Evolutionary conservation across 2,329 filamentous ascomycete species (phyloP), one percentile per base, ranked within the genome.

Genomic region (Scedosporium apiospermum): DNA sequence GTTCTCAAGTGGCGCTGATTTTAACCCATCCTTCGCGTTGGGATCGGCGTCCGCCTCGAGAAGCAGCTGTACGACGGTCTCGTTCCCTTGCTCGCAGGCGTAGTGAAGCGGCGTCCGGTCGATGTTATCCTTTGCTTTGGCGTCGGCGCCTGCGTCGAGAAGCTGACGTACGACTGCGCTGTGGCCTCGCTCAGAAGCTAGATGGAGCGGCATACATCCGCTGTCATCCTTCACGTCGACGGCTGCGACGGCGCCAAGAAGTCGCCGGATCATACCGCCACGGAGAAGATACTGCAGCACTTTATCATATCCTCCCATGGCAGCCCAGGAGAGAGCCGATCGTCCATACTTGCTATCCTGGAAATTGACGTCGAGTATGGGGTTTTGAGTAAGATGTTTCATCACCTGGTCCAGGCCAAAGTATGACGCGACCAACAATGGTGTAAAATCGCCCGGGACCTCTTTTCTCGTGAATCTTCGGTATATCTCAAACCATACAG

Each of bases 171-270:
- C 30, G 30, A 34, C 30, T 9, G 30, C 30, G 30, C 30, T 34
- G 23, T 60, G 21, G 38, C 58, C 58, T 14, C 26, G 3, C 38
- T 16, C 6, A 6, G 21, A 23, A 34, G 58, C 58, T 12, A 16
- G 30, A 5, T 26, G n/a, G 14, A 60, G 27, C 14, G 58, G 18
- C 23, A 27, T 60, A 12, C 21, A 21, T 26, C 53, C 53, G n/a
- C 9, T 14, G 6, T 30, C 9, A 44, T 38, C 16, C 53, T 59
- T 46, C 5, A 38, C 46, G 41, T 63, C 34, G 10, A 55, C 38
- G 26, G 60, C 42, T 23, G 59, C 57, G 38, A 49, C 42, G 30
- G 58, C 57, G 3, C 41, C 46, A 18, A 64, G 46, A 3, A 64
- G 61, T 49, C 61, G 58, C 38, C 58, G 34, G 26, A 61, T 23